phyloP scores from a whole-genome alignment of 306 rosid genomes.

The Trifolium repens region DNA sequence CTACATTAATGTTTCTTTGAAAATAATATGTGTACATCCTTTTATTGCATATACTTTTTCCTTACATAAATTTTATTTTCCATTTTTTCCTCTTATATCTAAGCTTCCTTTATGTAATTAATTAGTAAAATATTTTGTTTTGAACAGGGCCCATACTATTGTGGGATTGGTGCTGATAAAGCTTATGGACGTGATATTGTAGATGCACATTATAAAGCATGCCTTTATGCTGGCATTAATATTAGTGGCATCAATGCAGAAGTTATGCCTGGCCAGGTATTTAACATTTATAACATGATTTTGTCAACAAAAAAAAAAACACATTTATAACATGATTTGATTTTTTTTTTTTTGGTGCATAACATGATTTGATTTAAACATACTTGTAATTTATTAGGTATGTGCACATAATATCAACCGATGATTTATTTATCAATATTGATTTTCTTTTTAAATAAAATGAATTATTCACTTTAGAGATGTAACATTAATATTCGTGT shows the following conservation, averaged over 20 bases:
- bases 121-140: slow-evolving; percentile 1
- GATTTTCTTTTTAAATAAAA: neutral
- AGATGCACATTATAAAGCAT: slow-evolving; percentile 75
- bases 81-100: neutral
- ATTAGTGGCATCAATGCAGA: slow-evolving; percentile 77
- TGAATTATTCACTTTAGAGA: neutral
- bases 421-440: neutral
- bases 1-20: neutral
- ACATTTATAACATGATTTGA: too few species aligned
- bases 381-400: too few species aligned
- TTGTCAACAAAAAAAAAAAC: too few species aligned
- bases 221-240: slow-evolving; percentile 68
- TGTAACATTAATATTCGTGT: neutral
- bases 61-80: neutral
- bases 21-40: slow-evolving; percentile 1
- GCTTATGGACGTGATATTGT: slow-evolving; percentile 79
- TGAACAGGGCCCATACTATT: slow-evolving; percentile 66
- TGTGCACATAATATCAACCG: neutral
- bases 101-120: neutral
- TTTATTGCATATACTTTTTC: neutral
- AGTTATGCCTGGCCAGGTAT: slow-evolving; percentile 82
- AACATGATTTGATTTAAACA: too few species aligned
- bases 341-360: too few species aligned
- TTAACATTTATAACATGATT: too few species aligned
- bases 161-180: slow-evolving; percentile 73